Base-by-base conservation (phyloP, 2,329 filamentous ascomycete species). In the Coniochaeta sp. region DNA sequence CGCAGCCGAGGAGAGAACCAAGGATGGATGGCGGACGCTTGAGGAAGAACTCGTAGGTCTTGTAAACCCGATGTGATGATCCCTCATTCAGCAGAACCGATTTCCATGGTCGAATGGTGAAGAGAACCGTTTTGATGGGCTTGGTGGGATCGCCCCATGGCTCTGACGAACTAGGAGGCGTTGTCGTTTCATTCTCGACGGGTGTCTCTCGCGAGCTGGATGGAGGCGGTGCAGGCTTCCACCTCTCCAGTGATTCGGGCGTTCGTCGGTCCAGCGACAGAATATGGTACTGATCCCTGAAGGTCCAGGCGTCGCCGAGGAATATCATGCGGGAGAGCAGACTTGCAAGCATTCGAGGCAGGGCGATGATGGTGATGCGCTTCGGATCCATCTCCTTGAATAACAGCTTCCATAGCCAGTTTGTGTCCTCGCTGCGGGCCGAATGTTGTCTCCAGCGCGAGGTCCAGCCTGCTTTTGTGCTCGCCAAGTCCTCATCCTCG, bases 41-140 rank as follows among this genome's bases (percentile, higher is more conserved):
- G 31, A 83, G 72, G 60, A 85, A 88, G 67, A 85, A 89, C 59
- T 89, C 83, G 63, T 89, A 86, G 4, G 80, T 83, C 46, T 78
- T 77, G 67, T 89, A 91, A 6, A 82, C 85, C 52, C 77, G 76
- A n/a, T 86, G 76, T 4, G 82, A 89, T 0, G 86, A 89, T 8
- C 86, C 86, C 68, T 92, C 87, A 63, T 91, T 91, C 56, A 90
- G 78, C 2, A 79, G 70, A 0, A 90, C 60, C 16, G 78, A 75
- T 0, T 73, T 75, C 87, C 88, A 91, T 2, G 78, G 77, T 1
- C 79, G 75, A n/a, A 78, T 69, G 24, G 74, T 74, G 42, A 89
- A 76, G 1, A 89, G 66, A 10, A 62, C 63, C 56, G 65, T 69
- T 2, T 65, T 61, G 1, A 61, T 56, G 18, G 47, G 28, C n/a